Evolutionary conservation across 148 eudicot species (phyloP).

Genomic region (Vaccinium vitisidaea): DNA sequence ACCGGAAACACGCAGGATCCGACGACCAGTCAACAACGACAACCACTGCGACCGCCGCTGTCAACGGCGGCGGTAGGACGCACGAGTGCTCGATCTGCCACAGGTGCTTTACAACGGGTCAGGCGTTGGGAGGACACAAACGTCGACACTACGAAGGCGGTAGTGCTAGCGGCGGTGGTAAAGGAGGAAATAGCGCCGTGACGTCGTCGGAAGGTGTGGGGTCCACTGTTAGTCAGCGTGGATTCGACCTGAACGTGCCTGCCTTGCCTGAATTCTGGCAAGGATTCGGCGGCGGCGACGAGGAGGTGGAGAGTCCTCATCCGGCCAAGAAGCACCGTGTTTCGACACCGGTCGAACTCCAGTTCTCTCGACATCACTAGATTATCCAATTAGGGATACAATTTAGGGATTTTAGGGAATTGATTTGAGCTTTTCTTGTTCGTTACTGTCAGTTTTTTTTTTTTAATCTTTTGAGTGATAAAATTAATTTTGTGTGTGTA

Average conservation of each 20-base stretch:
- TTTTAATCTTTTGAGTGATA: background rate
- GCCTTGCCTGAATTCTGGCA: slow-evolving; percentile 74
- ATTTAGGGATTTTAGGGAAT: slow-evolving; percentile 1
- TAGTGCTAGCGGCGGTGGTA: slow-evolving; percentile 23
- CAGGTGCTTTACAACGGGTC: slow-evolving; percentile 49
- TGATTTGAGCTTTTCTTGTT: background rate
- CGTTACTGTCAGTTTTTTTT: background rate
- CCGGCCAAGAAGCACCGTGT: no score
- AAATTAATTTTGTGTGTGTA: slow-evolving; percentile 1
- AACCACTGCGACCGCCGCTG: slow-evolving; percentile 7
- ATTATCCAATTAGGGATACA: background rate
- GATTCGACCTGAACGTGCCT: slow-evolving; percentile 81
- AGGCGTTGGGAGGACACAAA: slow-evolving; percentile 62
- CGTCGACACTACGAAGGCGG: slow-evolving; percentile 61
- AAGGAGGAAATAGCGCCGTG: slow-evolving; percentile 29
- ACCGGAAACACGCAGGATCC: slow-evolving; percentile 40
- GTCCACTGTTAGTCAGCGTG: slow-evolving; percentile 53
- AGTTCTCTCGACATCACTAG: no score
- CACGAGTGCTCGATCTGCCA: slow-evolving; percentile 69
- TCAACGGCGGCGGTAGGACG: slow-evolving; percentile 32
- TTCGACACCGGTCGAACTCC: no score
- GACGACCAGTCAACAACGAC: slow-evolving; percentile 28
- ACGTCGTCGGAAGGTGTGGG: slow-evolving; percentile 83
- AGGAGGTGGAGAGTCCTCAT: no score
- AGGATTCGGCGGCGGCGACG: no score